Evolutionary conservation across 768 basidiomycete species (phyloP).

Genomic region (Galerina marginata): DNA sequence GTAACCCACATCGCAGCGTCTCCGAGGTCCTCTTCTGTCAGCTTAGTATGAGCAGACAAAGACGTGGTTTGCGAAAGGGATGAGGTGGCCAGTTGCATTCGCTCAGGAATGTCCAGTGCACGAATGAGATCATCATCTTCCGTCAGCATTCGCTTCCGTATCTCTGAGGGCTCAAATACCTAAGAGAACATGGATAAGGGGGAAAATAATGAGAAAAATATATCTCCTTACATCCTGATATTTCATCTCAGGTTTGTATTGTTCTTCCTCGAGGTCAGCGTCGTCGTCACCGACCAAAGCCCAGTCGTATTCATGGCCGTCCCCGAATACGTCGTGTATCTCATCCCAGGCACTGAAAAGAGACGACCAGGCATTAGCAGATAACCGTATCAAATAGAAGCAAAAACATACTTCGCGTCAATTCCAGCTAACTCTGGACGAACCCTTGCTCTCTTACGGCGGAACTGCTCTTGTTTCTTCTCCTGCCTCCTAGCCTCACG

Average conservation of each 20-base stretch:
- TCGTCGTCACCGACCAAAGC: conserved; percentile 87
- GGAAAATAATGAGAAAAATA: conserved; percentile 13
- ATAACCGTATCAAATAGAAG: neutral
- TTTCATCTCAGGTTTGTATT: conserved; percentile 73
- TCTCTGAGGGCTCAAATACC: conserved; percentile 99
- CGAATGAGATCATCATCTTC: conserved; percentile 95
- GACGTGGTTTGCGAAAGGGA: conserved; percentile 74
- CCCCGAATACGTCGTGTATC: conserved; percentile 94
- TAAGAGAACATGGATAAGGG: conserved; percentile 36
- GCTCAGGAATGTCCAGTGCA: conserved; percentile 89
- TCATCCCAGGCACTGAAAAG: conserved; percentile 86
- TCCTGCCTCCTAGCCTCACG: conserved; percentile 77
- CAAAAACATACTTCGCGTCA: conserved; percentile 73
- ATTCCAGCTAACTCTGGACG: conserved; percentile 79
- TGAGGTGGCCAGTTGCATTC: conserved; percentile 90
- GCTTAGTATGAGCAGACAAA: conserved; percentile 62
- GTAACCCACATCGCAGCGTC: conserved; percentile 91
- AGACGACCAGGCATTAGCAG: conserved; percentile 14
- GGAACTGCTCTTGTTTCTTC: conserved; percentile 68
- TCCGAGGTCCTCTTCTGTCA: conserved; percentile 75
- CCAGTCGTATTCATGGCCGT: conserved; percentile 96
- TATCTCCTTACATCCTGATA: conserved; percentile 74
- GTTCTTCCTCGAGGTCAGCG: conserved; percentile 47
- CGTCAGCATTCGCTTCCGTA: conserved; percentile 84
- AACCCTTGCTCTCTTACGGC: conserved; percentile 66